phyloP scores from a whole-genome alignment of 2,329 filamentous ascomycete species.

The Pseudogymnoascus sp. region DNA sequence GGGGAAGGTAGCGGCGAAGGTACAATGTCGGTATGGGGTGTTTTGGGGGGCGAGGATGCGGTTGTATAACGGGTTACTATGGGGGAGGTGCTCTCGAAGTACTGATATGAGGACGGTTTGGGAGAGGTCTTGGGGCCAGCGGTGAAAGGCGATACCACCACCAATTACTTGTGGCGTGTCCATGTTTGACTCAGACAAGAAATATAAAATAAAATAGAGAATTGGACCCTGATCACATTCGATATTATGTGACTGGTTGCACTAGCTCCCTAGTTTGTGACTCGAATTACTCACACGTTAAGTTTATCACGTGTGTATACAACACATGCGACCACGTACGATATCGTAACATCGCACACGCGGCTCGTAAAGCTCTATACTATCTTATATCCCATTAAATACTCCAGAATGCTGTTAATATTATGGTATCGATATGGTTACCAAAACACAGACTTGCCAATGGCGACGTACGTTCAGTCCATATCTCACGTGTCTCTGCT shows the following conservation, averaged over 20 bases:
- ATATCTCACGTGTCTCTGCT: neutral
- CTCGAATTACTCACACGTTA: neutral
- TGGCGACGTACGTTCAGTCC: neutral
- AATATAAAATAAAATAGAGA: neutral
- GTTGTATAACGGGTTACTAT: constrained; percentile 24
- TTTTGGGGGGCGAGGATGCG: constrained; percentile 26
- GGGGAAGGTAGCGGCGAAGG: constrained; percentile 26
- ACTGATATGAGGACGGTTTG: constrained; percentile 18
- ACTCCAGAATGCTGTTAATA: neutral
- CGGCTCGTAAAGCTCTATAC: neutral
- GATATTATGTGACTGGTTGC: neutral
- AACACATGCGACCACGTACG: neutral
- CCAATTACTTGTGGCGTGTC: neutral
- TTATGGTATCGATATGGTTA: neutral
- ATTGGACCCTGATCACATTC: too few species aligned
- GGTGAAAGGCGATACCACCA: constrained; percentile 2
- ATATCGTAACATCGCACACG: too few species aligned
- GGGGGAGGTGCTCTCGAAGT: constrained; percentile 22
- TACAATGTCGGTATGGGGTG: constrained; percentile 20
- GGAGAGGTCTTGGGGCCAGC: constrained; percentile 18
- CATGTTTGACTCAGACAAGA: neutral
- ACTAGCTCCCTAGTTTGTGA: neutral
- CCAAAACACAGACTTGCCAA: too few species aligned
- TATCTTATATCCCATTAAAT: neutral
- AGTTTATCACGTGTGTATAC: neutral